Evolutionary conservation across 352 stramenopile genomes (phyloP), one percentile per base, ranked within the genome.

Genomic region (Aphanomyces stellatus): DNA sequence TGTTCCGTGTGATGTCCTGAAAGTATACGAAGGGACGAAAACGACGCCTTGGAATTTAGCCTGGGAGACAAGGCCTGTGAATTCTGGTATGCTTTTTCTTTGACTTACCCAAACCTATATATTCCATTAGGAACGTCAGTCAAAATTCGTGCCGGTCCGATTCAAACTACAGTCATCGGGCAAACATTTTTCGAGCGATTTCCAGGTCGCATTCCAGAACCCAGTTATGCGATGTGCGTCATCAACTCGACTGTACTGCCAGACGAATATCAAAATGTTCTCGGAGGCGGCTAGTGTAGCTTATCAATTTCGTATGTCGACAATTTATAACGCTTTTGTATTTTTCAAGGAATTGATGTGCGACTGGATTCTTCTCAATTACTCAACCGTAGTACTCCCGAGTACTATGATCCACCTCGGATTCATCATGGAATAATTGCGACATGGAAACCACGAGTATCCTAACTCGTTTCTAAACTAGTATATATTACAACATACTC

Each of bases 1-100:
- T 69, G 88, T 88, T 61, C 82, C 85, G 25, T 91, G 85, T 35
- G 85, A 93, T 48, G 82, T 90, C 2, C 77, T 88, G 61, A 89
- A 90, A 28, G 70, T 89, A 1, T 27, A 88, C 27, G 82, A 93
- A 13, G 78, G 81, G 24, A 85, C 76, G 46, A 76, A 77, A 13
- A 57, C 71, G 35, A 82, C 74, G 0, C 27, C 37, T 22, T 85
- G 82, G 73, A 77, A 73, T 51, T 66, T 89, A 51, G 80, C 76
- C 4, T 92, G 81, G 80, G 82, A 91, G 55, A 62, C 70, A 15
- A 78, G 85, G 25, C 62, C 76, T 4, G 76, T 82, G 62, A 88
- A 88, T 48, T 42, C 10, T 22, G 46, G 46, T 53, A 53, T 19
- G 24, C 17, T 10, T 28, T 28, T 53, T 1, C 8, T 8, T 8